Evolutionary conservation across 116 monocot genomes (phyloP).

Genomic region (Phalaenopsis hybrid): DNA sequence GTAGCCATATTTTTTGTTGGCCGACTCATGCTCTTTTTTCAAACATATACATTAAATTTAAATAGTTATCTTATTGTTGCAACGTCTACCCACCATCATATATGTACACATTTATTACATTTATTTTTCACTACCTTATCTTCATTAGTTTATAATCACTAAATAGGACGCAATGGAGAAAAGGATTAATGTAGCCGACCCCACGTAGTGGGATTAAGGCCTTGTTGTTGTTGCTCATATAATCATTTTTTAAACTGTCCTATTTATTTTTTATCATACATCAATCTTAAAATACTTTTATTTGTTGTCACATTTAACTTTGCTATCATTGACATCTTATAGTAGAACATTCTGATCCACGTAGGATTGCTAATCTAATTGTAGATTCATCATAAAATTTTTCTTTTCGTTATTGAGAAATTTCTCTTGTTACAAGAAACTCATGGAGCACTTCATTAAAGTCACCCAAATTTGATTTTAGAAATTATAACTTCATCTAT

Average conservation of each 20-base stretch:
- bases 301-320: not conserved
- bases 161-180: no score
- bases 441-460: not conserved
- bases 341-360: not conserved
- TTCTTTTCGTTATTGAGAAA: not conserved
- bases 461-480: not conserved
- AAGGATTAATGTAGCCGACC: no score
- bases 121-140: not conserved
- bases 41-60: no score
- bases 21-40: no score
- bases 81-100: no score
- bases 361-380: not conserved
- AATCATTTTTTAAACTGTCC: not conserved
- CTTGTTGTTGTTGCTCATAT: not conserved
- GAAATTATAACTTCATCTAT: not conserved
- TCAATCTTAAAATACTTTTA: not conserved
- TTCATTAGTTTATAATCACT: not conserved
- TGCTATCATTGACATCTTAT: not conserved
- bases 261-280: not conserved
- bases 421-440: not conserved
- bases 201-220: no score
- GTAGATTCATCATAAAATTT: not conserved
- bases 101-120: no score
- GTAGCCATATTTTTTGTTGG: no score
- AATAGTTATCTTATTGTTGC: no score